Evolutionary conservation across 176 grass and related monocot genomes (phyloP).

Genomic region (Puya raimondii): DNA sequence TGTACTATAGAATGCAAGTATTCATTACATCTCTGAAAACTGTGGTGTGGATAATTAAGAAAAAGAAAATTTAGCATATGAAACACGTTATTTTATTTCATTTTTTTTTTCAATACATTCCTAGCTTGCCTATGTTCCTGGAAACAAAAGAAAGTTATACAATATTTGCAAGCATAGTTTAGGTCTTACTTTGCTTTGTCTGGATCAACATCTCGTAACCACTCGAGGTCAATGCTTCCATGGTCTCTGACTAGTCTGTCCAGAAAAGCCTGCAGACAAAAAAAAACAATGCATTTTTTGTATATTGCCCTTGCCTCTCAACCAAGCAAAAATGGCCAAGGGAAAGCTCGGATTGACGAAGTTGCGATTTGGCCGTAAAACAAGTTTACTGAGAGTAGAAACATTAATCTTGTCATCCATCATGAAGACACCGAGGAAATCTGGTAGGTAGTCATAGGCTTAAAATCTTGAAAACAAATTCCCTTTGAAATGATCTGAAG

Average conservation of each 20-base stretch:
- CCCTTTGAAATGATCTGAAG: too few relatives aligned
- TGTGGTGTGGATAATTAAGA: neutral
- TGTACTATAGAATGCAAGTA: neutral
- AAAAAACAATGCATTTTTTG: neutral
- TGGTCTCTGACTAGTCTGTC: constrained; percentile 55
- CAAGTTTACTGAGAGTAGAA: too few relatives aligned
- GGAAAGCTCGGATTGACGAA: too few relatives aligned
- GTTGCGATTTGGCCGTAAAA: too few relatives aligned
- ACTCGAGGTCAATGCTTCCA: constrained; percentile 78
- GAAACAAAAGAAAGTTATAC: neutral
- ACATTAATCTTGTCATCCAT: too few relatives aligned
- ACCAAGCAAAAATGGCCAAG: too few relatives aligned
- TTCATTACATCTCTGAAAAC: neutral
- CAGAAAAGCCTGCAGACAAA: constrained; percentile 51
- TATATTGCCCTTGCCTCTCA: too few relatives aligned
- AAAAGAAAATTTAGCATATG: neutral
- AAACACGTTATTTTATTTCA: neutral
- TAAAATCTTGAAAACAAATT: too few relatives aligned
- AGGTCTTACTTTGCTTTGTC: constrained; percentile 74
- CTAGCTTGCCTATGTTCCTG: neutral
- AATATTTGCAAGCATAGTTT: neutral
- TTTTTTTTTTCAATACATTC: neutral
- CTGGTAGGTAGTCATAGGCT: too few relatives aligned
- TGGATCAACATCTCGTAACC: constrained; percentile 60
- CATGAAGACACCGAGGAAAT: too few relatives aligned